These are phyloP conservation scores for Clarireedia sp. DNA, from an alignment of 2,329 filamentous ascomycete species.

Conservation along the genomic window DNA sequence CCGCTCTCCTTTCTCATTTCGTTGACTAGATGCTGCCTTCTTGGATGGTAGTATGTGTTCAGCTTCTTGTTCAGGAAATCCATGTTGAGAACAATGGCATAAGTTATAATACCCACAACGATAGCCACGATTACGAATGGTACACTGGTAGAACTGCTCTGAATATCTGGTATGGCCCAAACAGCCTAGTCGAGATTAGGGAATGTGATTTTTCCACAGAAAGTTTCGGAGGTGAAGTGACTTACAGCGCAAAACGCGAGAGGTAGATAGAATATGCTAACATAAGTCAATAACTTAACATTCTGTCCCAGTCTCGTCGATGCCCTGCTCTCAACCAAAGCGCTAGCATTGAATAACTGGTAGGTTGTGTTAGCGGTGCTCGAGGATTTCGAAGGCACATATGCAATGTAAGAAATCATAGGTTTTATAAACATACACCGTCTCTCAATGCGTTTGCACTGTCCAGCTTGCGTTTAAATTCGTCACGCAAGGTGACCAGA, in stretches of 20 bases:
- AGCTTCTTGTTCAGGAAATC: not conserved
- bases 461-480: not conserved
- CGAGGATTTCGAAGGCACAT: no score
- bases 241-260: conserved; percentile 26
- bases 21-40: not conserved
- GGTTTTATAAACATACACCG: no score
- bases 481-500: not conserved
- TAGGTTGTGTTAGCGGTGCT: not conserved
- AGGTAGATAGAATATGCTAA: conserved; percentile 34
- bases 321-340: conserved; percentile 26
- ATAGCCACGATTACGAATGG: conserved; percentile 2
- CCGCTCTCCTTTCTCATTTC: conserved; percentile 5
- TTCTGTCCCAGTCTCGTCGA: conserved; percentile 29
- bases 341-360: conserved; percentile 24
- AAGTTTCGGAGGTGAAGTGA: not conserved
- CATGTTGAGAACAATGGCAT: conserved; percentile 6
- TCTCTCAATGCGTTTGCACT: conserved; percentile 1
- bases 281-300: conserved; percentile 31
- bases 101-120: conserved; percentile 3
- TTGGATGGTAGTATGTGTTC: not conserved
- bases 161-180: not conserved
- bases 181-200: not conserved
- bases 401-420: no score
- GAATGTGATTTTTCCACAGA: not conserved
- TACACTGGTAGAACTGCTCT: not conserved